phyloP scores from a whole-genome alignment of 192 early-diverging fungal species.

The Rhizoclosmatium globosum region DNA sequence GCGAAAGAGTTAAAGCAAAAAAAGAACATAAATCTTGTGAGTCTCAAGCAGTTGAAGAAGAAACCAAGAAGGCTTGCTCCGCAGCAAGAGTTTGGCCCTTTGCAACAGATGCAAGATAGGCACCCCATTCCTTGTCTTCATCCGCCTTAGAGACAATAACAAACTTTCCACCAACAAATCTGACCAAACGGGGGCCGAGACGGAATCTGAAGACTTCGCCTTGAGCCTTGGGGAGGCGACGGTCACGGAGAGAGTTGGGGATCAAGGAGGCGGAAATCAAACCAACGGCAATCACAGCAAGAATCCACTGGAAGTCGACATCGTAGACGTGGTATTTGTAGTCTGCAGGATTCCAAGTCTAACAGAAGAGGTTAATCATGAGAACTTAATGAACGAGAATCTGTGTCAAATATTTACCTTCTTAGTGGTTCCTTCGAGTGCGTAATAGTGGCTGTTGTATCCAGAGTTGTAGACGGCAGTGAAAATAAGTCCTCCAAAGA shows the following conservation, averaged over 20 bases:
- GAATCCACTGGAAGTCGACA: conserved; percentile 76
- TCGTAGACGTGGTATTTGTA: conserved; percentile 50
- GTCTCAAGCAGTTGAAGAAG: too few relatives aligned
- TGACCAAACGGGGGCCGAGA: conserved; percentile 55
- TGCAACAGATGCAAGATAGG: conserved; percentile 18
- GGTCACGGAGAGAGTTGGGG: conserved; percentile 67
- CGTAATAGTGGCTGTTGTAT: conserved; percentile 42
- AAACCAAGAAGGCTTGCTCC: not conserved
- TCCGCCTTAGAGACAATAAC: conserved; percentile 48
- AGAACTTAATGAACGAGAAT: conserved; percentile 33
- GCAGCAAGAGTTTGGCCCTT: not conserved
- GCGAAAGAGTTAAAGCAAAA: not conserved
- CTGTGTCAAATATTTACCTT: not conserved
- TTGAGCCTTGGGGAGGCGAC: conserved; percentile 67
- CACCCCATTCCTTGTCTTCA: conserved; percentile 64
- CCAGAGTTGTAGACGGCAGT: conserved; percentile 61
- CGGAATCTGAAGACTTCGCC: conserved; percentile 64
- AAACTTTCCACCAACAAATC: conserved; percentile 43
- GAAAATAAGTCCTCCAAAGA: conserved; percentile 75
- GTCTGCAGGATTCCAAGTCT: conserved; percentile 56
- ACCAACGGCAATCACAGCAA: conserved; percentile 65
- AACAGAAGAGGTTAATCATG: not conserved
- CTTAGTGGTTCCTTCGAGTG: conserved; percentile 42
- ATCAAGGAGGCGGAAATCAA: conserved; percentile 65
- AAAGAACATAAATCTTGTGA: not conserved